A percentile compares a stretch with the other conserved stretches of the same genome.
Conservation (phyloP, 768 basidiomycete genomes). For the Boletus rubropictus region DNA sequence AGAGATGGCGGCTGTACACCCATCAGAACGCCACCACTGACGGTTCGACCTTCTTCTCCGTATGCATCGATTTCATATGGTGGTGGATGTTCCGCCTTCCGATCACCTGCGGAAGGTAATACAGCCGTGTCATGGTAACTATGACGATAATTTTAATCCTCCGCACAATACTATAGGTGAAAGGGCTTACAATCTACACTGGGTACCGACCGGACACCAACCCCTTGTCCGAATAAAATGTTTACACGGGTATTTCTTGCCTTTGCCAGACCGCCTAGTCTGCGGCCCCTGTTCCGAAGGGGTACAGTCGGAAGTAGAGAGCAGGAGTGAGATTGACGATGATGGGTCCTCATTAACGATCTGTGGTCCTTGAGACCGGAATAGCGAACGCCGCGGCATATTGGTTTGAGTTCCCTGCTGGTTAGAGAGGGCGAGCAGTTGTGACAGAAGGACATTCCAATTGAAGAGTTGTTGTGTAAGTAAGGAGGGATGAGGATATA, state of each 20-base stretch:
- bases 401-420: conserved; percentile 1
- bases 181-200: conserved; percentile 38
- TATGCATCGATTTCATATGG: conserved; percentile 4
- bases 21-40: conserved; percentile 24
- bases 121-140: conserved; percentile 21
- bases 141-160: background rate
- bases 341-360: conserved; percentile 20
- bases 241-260: conserved; percentile 36
- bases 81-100: conserved; percentile 3
- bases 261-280: background rate
- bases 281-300: conserved; percentile 7
- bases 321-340: conserved; percentile 15
- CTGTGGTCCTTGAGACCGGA: conserved; percentile 4
- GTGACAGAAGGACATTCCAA: conserved; percentile 18
- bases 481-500: conserved; percentile 10
- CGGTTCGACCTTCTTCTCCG: conserved; percentile 16
- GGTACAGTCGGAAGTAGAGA: conserved; percentile 22
- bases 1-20: conserved; percentile 11
- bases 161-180: background rate
- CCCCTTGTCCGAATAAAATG: conserved; percentile 39
- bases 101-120: conserved; percentile 18
- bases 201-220: conserved; percentile 38
- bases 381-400: conserved; percentile 1
- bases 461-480: conserved; percentile 13
- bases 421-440: conserved; percentile 8